Evolutionary conservation across 2,329 filamentous ascomycete species (phyloP), one percentile per base, ranked within the genome.

Genomic region (Pleomassaria siparia): DNA sequence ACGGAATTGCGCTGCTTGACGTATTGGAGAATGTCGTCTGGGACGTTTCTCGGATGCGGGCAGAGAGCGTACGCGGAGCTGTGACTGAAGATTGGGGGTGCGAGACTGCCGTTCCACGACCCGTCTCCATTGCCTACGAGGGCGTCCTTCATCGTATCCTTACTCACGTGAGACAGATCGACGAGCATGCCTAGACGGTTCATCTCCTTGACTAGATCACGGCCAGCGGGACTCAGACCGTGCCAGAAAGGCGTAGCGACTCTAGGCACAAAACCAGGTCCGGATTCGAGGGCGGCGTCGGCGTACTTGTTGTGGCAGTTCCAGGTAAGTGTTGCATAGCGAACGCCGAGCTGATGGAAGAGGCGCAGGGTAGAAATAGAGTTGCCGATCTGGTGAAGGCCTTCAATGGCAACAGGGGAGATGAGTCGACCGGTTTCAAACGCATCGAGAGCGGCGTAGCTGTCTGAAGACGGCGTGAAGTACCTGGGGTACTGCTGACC

Each of bases 181-280:
- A 96, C 87, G 20, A 96, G 84, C 84, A 96, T 90, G 15, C 91
- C 91, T 2, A 96, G 75, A 1, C 91, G 81, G 68, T 96, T 96
- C 91, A 96, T 96, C 76, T 96, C 91, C 16, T 76, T 75, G 24
- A 96, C 77, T 0, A 95, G 72, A 11, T 76, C 64, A 42, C 80
- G 79, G 8, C 91, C 91, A 1, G 78, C 77, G 0, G 78, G 74
- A 49, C 86, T 91, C 1, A 96, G 75, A 1, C 91, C 91, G 46
- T 78, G 74, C 81, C 84, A 88, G 44, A 79, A 72, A 0, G 86
- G 81, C 45, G 78, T 73, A 28, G 71, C 70, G 0, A 72, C 62
- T 15, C 48, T 66, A 40, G 47, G 67, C 46, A 59, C 64, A 53
- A 52, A 72, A 29, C 59, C 71, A 50, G 25, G 40, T 1, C 81